A percentile compares a stretch with the other conserved stretches of the same genome.
phyloP scores from a whole-genome alignment of 306 rosid genomes.

The Dalbergia cochinchinensis region DNA sequence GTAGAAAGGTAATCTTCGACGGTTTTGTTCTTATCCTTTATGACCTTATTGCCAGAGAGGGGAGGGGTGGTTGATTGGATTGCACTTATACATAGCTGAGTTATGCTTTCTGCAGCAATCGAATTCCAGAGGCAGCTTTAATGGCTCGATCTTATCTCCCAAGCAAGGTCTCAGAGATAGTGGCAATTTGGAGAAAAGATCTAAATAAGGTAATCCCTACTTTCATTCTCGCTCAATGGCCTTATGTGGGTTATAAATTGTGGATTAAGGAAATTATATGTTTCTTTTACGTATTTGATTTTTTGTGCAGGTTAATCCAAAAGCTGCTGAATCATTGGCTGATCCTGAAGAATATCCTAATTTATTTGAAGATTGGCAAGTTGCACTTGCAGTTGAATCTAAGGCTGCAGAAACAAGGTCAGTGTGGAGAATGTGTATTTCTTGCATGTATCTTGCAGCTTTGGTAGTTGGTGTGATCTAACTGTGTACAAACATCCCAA shows the following conservation, averaged over 20 bases:
- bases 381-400: slow-evolving; percentile 91
- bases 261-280: slow-evolving; percentile 10
- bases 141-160: slow-evolving; percentile 99
- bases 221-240: slow-evolving; percentile 13
- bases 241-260: slow-evolving; percentile 12
- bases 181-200: slow-evolving; percentile 97
- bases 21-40: slow-evolving; percentile 24
- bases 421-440: slow-evolving; percentile 28
- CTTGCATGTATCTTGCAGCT: slow-evolving; percentile 20
- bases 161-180: slow-evolving; percentile 95
- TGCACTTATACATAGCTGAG: slow-evolving; percentile 38
- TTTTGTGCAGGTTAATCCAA: slow-evolving; percentile 76
- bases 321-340: slow-evolving; percentile 98
- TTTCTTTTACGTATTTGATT: slow-evolving; percentile 30
- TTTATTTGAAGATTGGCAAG: slow-evolving; percentile 96
- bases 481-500: slow-evolving; percentile 31
- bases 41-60: slow-evolving; percentile 13
- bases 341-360: slow-evolving; percentile 98
- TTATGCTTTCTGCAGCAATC: slow-evolving; percentile 69
- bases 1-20: slow-evolving; percentile 78
- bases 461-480: slow-evolving; percentile 3
- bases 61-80: slow-evolving; percentile 29
- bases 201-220: slow-evolving; percentile 71
- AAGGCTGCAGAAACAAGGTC: slow-evolving; percentile 78
- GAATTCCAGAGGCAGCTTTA: slow-evolving; percentile 98